These are phyloP conservation scores for Hypoxylon sp. DNA, from an alignment of 2,329 filamentous ascomycete genomes.

Conservation along the genomic window DNA sequence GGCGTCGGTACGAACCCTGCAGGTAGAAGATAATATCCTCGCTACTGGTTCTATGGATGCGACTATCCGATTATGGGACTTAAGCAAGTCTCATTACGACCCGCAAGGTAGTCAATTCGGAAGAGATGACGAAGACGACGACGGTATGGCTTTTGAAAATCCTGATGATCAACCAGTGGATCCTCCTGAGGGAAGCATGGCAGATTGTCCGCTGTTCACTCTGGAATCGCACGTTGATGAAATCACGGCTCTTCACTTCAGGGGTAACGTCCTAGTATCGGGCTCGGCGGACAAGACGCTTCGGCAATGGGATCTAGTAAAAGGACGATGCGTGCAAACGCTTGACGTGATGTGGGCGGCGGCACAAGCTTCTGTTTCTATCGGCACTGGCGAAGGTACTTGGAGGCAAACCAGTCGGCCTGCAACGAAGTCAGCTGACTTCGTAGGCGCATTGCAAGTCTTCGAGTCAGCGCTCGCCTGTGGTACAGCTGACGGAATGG, in stretches of 20 bases:
- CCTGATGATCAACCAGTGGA: conserved; percentile 73
- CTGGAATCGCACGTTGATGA: conserved; percentile 92
- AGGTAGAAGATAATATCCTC: conserved; percentile 94
- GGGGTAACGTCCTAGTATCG: conserved; percentile 88
- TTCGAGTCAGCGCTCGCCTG: conserved; percentile 96
- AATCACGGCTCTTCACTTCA: conserved; percentile 92
- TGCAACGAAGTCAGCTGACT: conserved; percentile 77
- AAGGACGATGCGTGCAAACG: conserved; percentile 96
- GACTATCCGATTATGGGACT: conserved; percentile 92
- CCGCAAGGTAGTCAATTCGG: conserved; percentile 70
- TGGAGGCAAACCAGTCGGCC: conserved; percentile 80
- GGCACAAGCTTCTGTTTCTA: conserved; percentile 80
- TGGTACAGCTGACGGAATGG: conserved; percentile 97
- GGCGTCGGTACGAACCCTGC: conserved; percentile 88
- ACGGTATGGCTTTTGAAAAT: conserved; percentile 77
- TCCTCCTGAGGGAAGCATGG: conserved; percentile 80
- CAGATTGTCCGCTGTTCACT: conserved; percentile 87
- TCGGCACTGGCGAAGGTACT: conserved; percentile 65
- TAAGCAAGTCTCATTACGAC: conserved; percentile 86
- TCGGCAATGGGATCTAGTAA: conserved; percentile 96
- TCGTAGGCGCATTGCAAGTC: conserved; percentile 92
- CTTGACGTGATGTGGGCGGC: conserved; percentile 98
- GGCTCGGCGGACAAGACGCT: conserved; percentile 97
- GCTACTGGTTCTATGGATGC: conserved; percentile 96
- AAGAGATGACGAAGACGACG: conserved; percentile 66